Conservation (phyloP, 441 rosid genomes). For the Erysimum cheiri region DNA sequence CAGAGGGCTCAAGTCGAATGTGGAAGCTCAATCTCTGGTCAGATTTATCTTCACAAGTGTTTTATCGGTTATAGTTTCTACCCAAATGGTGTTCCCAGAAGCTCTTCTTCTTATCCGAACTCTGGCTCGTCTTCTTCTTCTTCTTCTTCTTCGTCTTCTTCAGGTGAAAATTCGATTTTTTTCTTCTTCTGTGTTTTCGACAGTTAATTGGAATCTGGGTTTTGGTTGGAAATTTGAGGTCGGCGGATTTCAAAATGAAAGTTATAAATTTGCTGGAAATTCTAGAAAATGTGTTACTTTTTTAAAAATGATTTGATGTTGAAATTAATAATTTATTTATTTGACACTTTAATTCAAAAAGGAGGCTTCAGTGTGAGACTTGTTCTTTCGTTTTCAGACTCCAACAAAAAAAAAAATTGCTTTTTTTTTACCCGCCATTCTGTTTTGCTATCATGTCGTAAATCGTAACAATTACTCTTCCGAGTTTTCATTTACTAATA, state of each 20-base stretch:
- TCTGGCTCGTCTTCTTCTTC: constrained; percentile 43
- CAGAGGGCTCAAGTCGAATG: constrained; percentile 96
- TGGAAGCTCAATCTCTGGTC: constrained; percentile 86
- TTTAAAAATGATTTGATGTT: neutral
- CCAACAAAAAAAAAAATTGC: no score
- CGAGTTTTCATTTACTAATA: neutral
- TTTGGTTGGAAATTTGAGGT: neutral
- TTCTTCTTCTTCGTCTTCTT: constrained; percentile 45
- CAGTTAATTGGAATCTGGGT: neutral
- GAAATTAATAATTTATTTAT: neutral
- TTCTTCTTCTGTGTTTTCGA: constrained; percentile 4
- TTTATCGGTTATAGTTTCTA: constrained; percentile 78
- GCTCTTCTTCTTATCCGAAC: constrained; percentile 55
- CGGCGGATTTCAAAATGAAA: neutral
- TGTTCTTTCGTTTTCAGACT: constrained; percentile 18
- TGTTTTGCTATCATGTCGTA: no score
- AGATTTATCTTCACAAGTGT: constrained; percentile 89
- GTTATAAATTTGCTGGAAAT: constrained; percentile 4
- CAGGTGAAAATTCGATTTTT: constrained; percentile 51
- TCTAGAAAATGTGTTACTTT: constrained; percentile 26
- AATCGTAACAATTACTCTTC: constrained; percentile 4
- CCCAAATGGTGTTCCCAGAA: constrained; percentile 88
- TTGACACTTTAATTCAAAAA: constrained; percentile 36
- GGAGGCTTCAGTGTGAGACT: constrained; percentile 16
- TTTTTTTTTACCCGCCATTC: no score